Evolutionary conservation across 768 basidiomycete genomes (phyloP).

Genomic region (Sporobolomyces roseus): DNA sequence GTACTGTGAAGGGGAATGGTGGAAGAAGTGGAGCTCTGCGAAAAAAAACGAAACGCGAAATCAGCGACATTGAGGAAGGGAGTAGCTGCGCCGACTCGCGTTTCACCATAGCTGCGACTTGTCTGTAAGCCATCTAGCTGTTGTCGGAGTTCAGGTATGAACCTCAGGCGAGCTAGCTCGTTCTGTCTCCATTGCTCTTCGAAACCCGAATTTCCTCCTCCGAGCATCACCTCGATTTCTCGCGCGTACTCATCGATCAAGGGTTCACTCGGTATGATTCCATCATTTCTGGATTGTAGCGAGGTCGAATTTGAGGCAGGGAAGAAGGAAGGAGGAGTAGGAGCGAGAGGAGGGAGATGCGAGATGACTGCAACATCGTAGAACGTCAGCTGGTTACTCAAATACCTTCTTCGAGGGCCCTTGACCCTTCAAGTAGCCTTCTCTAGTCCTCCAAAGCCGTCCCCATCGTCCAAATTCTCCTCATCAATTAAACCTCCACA

Average conservation of each 20-base stretch:
- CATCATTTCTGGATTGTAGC: background rate
- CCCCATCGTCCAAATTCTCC: background rate
- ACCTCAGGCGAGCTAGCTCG: background rate
- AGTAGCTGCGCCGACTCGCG: background rate
- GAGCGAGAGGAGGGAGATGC: conserved; percentile 22
- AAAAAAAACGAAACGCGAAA: background rate
- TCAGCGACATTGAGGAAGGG: background rate
- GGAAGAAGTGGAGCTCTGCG: conserved; percentile 11
- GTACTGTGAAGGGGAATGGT: background rate
- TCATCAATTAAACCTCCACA: background rate
- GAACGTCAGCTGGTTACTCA: background rate
- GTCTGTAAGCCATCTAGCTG: background rate
- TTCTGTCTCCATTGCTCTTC: background rate
- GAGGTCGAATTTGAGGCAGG: background rate
- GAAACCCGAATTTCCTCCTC: background rate
- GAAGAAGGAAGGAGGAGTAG: conserved; percentile 29
- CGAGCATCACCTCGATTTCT: conserved; percentile 22
- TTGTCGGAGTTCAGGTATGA: background rate
- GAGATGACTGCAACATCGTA: conserved; percentile 16
- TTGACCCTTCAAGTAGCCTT: background rate
- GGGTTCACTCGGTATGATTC: conserved; percentile 15
- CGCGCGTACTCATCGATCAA: conserved; percentile 24
- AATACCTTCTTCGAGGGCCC: background rate
- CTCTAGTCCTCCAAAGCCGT: background rate
- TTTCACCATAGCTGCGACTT: background rate